Base-by-base conservation (phyloP, 345 rosid species). In the Populus pruinosa region DNA sequence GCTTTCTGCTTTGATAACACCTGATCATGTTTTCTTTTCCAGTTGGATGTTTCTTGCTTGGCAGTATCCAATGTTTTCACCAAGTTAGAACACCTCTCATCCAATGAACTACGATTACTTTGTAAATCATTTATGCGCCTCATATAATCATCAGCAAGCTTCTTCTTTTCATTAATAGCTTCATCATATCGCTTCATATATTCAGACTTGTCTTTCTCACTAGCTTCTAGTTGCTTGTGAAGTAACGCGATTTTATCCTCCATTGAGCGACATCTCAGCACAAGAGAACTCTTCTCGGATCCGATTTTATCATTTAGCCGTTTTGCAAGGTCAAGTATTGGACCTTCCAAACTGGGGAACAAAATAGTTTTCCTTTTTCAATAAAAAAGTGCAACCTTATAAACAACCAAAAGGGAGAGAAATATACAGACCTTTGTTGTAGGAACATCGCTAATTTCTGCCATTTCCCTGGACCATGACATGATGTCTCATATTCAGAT, bases 391-490 rank as follows among this genome's bases (percentile, higher is more conserved):
- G 76, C 25, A 82, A 72, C 2, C 62, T 25, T 29, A 70, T 50
- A 61, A 63, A 56, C 23, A 4, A 2, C 29, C 31, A 25, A 38
- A 20, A 20, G 56, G 35, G 44, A 55, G 66, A 12, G 68, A 31
- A 23, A 43, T 5, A 38, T n/a, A n/a, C 80, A 75, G 69, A 94
- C 98, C 98, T 94, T 84, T 91, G 97, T 69, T 92, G 95, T 73
- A 94, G 91, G 88, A 91, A 96, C 64, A 73, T 82, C 5, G 91
- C 93, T 81, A 94, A 85, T 86, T 94, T 96, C 88, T 92, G 91
- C 97, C 98, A 96, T 83, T 96, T 94, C 38, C 89, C 90, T 1
- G 97, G 98, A 72, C 98, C 98, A 86, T 89, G 92, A 80, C 89
- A 88, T 36, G 91, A 86, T 70, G 84, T 85, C 67, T 92, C 97